Percentiles rank a stretch among this genome's conserved stretches.
Evolutionary conservation across 495 filamentous ascomycete species (phyloP).

Genomic region (Articulospora tetracladia): DNA sequence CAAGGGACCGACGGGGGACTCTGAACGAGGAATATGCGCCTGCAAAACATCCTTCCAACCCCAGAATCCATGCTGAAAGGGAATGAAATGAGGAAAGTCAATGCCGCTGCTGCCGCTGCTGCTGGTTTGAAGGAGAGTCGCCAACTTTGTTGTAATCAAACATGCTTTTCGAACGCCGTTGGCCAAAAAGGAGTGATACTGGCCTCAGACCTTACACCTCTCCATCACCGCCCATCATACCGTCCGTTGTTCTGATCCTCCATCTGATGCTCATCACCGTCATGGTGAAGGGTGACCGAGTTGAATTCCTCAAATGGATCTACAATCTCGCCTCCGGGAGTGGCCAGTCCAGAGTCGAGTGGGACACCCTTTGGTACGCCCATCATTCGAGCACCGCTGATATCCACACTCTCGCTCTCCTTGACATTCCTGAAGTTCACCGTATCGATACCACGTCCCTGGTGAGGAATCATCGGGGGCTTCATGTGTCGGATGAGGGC

Average conservation of each 20-base stretch:
- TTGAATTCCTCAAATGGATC: conserved; percentile 99
- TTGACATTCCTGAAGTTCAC: conserved; percentile 97
- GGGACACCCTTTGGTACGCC: conserved; percentile 64
- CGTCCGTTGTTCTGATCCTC: conserved; percentile 27
- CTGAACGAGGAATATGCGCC: not conserved
- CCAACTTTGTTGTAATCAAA: not conserved
- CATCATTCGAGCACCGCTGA: conserved; percentile 57
- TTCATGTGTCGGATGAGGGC: conserved; percentile 96
- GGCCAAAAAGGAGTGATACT: not conserved
- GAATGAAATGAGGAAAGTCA: not conserved
- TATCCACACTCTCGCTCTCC: conserved; percentile 93
- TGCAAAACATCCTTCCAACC: not conserved
- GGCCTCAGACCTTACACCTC: not conserved
- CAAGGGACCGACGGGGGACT: not conserved
- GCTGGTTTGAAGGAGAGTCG: not conserved
- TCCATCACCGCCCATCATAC: conserved; percentile 17
- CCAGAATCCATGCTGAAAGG: not conserved
- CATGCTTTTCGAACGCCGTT: not conserved
- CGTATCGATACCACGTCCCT: conserved; percentile 87
- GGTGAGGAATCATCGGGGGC: conserved; percentile 95
- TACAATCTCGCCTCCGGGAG: conserved; percentile 76
- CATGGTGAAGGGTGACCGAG: conserved; percentile 95
- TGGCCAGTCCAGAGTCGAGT: conserved; percentile 78
- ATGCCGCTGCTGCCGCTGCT: too few relatives aligned
- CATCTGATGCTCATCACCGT: conserved; percentile 62